Conservation (phyloP, 2,329 filamentous ascomycete species). For the Sporothrix pallida region DNA sequence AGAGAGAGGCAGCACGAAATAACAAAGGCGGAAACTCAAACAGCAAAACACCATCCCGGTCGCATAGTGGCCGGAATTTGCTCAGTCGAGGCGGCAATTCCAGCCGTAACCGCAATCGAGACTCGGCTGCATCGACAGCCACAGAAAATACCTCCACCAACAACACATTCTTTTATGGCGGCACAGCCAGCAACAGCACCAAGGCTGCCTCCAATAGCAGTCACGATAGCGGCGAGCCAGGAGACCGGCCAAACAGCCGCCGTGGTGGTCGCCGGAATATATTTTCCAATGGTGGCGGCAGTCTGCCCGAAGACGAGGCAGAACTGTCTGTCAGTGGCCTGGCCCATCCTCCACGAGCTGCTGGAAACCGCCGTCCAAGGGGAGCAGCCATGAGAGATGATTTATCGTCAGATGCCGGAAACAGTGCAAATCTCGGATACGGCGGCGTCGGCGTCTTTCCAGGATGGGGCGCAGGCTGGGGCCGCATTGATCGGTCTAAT, state of each 20-base stretch:
- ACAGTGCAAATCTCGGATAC: not conserved
- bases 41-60: slow-evolving; percentile 32
- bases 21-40: slow-evolving; percentile 8
- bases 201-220: slow-evolving; percentile 33
- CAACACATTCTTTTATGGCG: not conserved
- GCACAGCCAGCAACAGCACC: slow-evolving; percentile 28
- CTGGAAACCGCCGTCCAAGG: not conserved
- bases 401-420: not conserved
- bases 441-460: slow-evolving; percentile 42
- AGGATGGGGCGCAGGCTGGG: slow-evolving; percentile 51
- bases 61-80: slow-evolving; percentile 24
- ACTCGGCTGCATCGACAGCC: slow-evolving; percentile 29
- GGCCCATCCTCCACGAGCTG: slow-evolving; percentile 4
- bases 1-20: slow-evolving; percentile 30
- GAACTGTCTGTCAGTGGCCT: not conserved
- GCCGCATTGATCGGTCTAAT: slow-evolving; percentile 46
- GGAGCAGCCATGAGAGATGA: not conserved
- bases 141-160: not conserved
- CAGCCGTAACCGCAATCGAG: slow-evolving; percentile 22
- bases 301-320: slow-evolving; percentile 3
- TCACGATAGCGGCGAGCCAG: slow-evolving; percentile 32
- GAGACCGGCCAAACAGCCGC: slow-evolving; percentile 37
- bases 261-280: not conserved
- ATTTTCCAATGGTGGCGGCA: not conserved
- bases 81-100: slow-evolving; percentile 21